Evolutionary conservation across 2,329 filamentous ascomycete genomes (phyloP).

Genomic region (Hypoxylon sp.): DNA sequence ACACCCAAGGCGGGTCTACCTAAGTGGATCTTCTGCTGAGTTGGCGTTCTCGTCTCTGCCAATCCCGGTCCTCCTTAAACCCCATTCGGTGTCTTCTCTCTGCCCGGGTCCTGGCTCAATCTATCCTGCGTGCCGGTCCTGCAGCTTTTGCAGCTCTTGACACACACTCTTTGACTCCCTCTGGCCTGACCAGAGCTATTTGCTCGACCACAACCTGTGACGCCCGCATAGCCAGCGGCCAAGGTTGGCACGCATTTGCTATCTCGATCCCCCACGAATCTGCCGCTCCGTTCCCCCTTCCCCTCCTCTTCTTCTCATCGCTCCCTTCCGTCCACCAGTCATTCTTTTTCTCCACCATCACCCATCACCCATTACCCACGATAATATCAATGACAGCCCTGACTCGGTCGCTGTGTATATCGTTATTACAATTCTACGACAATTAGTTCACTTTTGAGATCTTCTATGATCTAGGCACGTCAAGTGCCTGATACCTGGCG

Average conservation of each 20-base stretch:
- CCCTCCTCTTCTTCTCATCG: constrained; percentile 38
- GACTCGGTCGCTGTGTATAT: constrained; percentile 38
- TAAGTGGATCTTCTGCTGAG: constrained; percentile 53
- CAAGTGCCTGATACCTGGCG: constrained; percentile 46
- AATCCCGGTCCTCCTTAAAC: constrained; percentile 41
- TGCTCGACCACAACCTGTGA: constrained; percentile 27
- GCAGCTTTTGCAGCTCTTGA: constrained; percentile 26
- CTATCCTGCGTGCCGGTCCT: constrained; percentile 40
- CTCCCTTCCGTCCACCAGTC: constrained; percentile 32
- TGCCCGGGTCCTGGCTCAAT: constrained; percentile 38
- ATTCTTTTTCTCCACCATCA: constrained; percentile 15
- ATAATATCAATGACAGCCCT: constrained; percentile 30
- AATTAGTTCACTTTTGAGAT: constrained; percentile 43
- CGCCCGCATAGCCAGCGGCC: constrained; percentile 33
- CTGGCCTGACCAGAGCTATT: constrained; percentile 28
- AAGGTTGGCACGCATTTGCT: constrained; percentile 39
- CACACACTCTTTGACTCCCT: constrained; percentile 18
- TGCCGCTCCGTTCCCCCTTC: constrained; percentile 36
- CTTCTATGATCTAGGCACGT: constrained; percentile 44
- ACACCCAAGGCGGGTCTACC: constrained; percentile 43
- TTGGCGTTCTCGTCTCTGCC: constrained; percentile 48
- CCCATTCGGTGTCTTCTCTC: constrained; percentile 45
- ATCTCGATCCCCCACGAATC: constrained; percentile 48
- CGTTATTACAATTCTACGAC: constrained; percentile 46
- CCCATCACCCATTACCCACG: constrained; percentile 11